Evolutionary conservation across 768 basidiomycete genomes (phyloP), one percentile per base, ranked within the genome.

Genomic region (Multifurca ochricompacta): DNA sequence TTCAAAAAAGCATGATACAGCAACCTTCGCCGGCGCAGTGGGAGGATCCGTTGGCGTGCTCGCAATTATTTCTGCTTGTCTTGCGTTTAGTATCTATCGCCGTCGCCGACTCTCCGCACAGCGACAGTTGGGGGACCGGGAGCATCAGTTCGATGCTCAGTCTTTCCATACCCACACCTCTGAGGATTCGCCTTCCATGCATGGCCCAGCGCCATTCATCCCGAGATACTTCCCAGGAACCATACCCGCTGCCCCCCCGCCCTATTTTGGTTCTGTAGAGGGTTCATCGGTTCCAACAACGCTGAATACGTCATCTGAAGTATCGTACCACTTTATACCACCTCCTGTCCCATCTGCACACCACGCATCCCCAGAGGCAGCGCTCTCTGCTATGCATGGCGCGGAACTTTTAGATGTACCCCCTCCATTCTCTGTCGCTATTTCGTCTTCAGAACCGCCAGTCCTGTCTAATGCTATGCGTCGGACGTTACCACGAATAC

Each of bases 141-240:
- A 34, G 37, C 47, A 6, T 44, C 58, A 18, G 36, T 47, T 30
- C 23, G 64, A 65, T 43, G 56, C 59, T 37, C 62, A 64, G 51
- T 65, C 64, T 34, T 66, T 62, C 60, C 65, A 64, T 48, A 63
- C 65, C 18, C 63, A 66, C 59, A 62, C 57, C 34, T 65, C 65
- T 39, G 64, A 66, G 42, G 64, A 66, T 59, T 60, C 56, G 16
- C 65, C 62, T 36, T 59, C 63, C 31, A 75, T 77, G 73, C 62
- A 64, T 19, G 78, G 77, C 10, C 75, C 77, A 25, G 67, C 66
- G 8, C 71, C 74, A 3, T 81, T 81, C 65, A 65, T 78, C 18
- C 78, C 79, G 65, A 74, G 78, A 62, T 80, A 73, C 65, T 80
- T 80, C 74, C 80, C 78, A 25, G 77, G 75, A 8, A 75, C 77